These are phyloP conservation scores for Pseudogymnoascus pannorum DNA, from an alignment of 2,329 filamentous ascomycete genomes.

Conservation along the genomic window DNA sequence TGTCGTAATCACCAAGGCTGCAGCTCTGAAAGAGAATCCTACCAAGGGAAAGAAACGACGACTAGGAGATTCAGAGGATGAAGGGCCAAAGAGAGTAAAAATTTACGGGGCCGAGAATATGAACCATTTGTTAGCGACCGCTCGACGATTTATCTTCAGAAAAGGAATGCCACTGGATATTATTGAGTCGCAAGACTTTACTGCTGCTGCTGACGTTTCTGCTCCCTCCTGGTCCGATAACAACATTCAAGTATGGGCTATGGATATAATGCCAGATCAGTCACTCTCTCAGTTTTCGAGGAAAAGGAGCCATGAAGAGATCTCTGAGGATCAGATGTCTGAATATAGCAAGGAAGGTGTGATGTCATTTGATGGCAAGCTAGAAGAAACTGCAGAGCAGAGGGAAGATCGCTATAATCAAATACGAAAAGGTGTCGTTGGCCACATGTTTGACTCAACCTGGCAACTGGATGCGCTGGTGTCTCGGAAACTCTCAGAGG, in stretches of 20 bases:
- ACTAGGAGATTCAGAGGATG: slow-evolving; percentile 16
- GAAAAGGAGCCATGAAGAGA: slow-evolving; percentile 45
- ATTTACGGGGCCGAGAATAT: slow-evolving; percentile 78
- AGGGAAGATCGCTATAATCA: slow-evolving; percentile 37
- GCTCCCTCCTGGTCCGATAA: slow-evolving; percentile 66
- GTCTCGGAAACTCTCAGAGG: slow-evolving; percentile 58
- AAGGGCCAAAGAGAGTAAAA: slow-evolving; percentile 40
- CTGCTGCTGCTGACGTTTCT: neutral
- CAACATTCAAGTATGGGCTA: slow-evolving; percentile 76
- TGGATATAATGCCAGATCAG: slow-evolving; percentile 44
- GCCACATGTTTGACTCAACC: slow-evolving; percentile 69
- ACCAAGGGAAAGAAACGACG: slow-evolving; percentile 31
- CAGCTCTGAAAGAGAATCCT: slow-evolving; percentile 35
- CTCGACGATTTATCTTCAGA: slow-evolving; percentile 77
- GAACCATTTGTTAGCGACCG: slow-evolving; percentile 71
- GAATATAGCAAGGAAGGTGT: slow-evolving; percentile 10
- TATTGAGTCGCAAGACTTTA: slow-evolving; percentile 52
- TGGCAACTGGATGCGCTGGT: slow-evolving; percentile 67
- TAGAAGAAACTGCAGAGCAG: slow-evolving; percentile 30
- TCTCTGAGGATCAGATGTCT: slow-evolving; percentile 22
- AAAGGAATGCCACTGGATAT: slow-evolving; percentile 69
- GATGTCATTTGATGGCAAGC: slow-evolving; percentile 8
- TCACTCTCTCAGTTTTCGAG: slow-evolving; percentile 28
- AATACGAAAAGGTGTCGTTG: slow-evolving; percentile 56
- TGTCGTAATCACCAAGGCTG: slow-evolving; percentile 40